Conservation (phyloP, 2,329 filamentous ascomycete species). For the Penicillium paneum region DNA sequence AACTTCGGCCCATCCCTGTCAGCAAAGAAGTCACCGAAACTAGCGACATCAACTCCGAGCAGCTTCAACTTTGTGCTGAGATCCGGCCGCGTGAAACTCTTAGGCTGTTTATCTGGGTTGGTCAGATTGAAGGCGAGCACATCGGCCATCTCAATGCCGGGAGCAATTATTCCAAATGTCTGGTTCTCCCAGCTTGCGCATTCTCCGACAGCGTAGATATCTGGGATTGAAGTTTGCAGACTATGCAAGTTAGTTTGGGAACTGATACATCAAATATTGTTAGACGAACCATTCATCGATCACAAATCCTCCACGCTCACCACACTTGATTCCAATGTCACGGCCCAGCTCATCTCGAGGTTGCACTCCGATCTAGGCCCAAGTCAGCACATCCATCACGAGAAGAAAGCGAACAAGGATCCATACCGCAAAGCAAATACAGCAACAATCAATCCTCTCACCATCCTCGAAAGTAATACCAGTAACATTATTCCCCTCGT, state of each 20-base stretch:
- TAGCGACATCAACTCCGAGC: slow-evolving; percentile 84
- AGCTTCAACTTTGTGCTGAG: slow-evolving; percentile 90
- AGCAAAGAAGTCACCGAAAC: slow-evolving; percentile 91
- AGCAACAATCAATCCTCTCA: slow-evolving; percentile 70
- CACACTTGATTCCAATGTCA: slow-evolving; percentile 67
- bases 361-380: slow-evolving; percentile 67
- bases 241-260: slow-evolving; percentile 15
- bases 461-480: slow-evolving; percentile 80
- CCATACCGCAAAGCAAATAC: slow-evolving; percentile 74
- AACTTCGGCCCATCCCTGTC: slow-evolving; percentile 77
- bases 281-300: slow-evolving; percentile 43
- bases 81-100: slow-evolving; percentile 76
- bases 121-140: slow-evolving; percentile 89
- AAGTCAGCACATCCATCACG: not conserved
- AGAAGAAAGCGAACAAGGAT: not conserved
- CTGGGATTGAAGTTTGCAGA: slow-evolving; percentile 66
- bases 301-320: slow-evolving; percentile 68
- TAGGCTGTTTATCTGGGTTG: slow-evolving; percentile 66
- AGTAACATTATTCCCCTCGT: slow-evolving; percentile 63
- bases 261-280: not conserved
- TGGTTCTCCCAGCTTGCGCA: slow-evolving; percentile 86
- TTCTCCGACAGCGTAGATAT: slow-evolving; percentile 85
- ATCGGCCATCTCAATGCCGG: slow-evolving; percentile 89
- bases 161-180: slow-evolving; percentile 84
- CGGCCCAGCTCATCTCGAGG: slow-evolving; percentile 74